Conservation (phyloP, 1,139 yeast genomes). For the Lodderomyces margitis region DNA sequence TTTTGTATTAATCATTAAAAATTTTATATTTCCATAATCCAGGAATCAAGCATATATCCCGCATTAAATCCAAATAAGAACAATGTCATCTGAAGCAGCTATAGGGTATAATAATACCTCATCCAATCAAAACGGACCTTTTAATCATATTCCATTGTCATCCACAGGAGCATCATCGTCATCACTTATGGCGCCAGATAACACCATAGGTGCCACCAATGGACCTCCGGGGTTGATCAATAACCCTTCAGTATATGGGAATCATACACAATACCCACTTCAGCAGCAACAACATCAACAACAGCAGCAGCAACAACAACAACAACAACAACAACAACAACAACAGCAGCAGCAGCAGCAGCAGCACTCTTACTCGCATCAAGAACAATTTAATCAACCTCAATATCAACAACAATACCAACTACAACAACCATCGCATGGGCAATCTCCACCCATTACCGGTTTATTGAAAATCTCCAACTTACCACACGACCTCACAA, state of each 20-base stretch:
- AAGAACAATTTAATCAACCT: conserved; percentile 9
- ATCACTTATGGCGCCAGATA: conserved; percentile 1
- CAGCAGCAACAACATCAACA: conserved; percentile 4
- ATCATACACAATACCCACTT: background rate
- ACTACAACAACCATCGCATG: conserved; percentile 7
- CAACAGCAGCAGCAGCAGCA: conserved; percentile 2
- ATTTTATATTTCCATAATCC: too few species aligned
- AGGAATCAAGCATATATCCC: too few species aligned
- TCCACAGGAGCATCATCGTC: conserved; percentile 1
- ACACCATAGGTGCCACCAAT: background rate
- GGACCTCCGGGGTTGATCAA: conserved; percentile 3
- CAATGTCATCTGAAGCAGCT: conserved; percentile 22
- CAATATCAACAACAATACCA: conserved; percentile 11
- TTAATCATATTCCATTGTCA: conserved; percentile 7
- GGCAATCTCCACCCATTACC: conserved; percentile 7
- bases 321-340: conserved; percentile 3
- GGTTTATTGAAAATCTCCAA: conserved; percentile 15
- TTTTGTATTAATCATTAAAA: too few species aligned
- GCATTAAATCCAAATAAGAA: too few species aligned
- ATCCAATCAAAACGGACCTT: conserved; percentile 13
- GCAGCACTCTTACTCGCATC: conserved; percentile 7
- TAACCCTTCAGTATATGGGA: background rate
- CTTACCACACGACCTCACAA: conserved; percentile 69
- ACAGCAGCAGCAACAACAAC: background rate
- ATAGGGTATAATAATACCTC: conserved; percentile 6